Base-by-base conservation (phyloP, 2,329 filamentous ascomycete genomes). In the Pseudocercospora ulei region DNA sequence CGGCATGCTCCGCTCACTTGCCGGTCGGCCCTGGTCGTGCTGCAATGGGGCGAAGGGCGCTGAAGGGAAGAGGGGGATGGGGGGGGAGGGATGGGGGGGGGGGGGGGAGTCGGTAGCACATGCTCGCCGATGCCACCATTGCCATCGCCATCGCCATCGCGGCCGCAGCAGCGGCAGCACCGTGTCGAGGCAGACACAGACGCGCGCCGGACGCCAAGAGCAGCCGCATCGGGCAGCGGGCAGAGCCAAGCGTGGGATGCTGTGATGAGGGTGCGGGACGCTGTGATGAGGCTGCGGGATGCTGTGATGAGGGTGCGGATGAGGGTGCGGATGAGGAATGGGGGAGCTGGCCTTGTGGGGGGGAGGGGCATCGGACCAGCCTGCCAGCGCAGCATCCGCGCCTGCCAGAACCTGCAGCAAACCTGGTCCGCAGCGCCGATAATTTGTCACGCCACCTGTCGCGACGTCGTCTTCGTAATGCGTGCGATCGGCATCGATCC, bases 401-500 rank as follows among this genome's bases (percentile, higher is more conserved):
- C 17, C 7, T 18, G 6, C 14, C 26, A 22, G 18, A 39, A 16
- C 36, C 16, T 36, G 20, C 19, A 24, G 25, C 26, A 35, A 27
- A 24, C 14, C 22, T 38, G 38, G 40, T 33, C 25, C 23, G 31
- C 37, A 43, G 42, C 31, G 25, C 30, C 35, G 35, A 22, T 11
- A 14, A 11, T 4, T n/a, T 38, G 41, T 39, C 41, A 39, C 37
- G 26, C 38, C 31, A 41, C 28, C n/a, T n/a, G n/a, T 14, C 35
- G 26, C 26, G 20, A 31, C 31, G 24, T 23, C n/a, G n/a, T n/a
- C n/a, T n/a, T n/a, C n/a, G n/a, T n/a, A n/a, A n/a, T n/a, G n/a
- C n/a, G n/a, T n/a, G n/a, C 35, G 37, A 44, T 41, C 35, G 23
- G n/a, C 38, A 31, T 44, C 41, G 41, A 46, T 46, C 43, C 36